A percentile compares a stretch with the other conserved stretches of the same genome.
These are phyloP conservation scores for Globisporangium splendens DNA, from an alignment of 352 stramenopile species.

Conservation along the genomic window DNA sequence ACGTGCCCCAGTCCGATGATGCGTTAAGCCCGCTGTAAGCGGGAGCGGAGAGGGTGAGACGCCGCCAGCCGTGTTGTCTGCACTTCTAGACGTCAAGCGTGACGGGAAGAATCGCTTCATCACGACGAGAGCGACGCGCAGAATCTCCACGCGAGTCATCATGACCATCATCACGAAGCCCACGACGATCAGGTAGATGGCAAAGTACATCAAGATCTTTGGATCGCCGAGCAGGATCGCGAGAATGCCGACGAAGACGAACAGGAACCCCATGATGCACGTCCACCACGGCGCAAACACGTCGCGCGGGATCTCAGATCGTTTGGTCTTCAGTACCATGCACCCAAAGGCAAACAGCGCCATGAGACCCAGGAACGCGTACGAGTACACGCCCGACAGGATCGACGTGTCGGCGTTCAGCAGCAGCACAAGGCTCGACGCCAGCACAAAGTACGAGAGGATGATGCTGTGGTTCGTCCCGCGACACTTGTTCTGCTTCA, in stretches of 20 bases:
- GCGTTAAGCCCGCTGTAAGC: background rate
- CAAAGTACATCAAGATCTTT: slow-evolving; percentile 45
- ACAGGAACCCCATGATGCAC: slow-evolving; percentile 34
- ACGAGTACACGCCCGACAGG: slow-evolving; percentile 82
- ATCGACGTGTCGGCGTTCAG: slow-evolving; percentile 72
- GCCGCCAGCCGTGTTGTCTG: background rate
- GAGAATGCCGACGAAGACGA: slow-evolving; percentile 48
- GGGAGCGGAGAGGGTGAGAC: background rate
- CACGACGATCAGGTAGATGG: slow-evolving; percentile 48
- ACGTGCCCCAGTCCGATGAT: slow-evolving; percentile 32
- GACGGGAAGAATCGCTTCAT: slow-evolving; percentile 35
- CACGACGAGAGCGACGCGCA: slow-evolving; percentile 31
- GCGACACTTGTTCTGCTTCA: slow-evolving; percentile 41
- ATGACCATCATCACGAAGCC: slow-evolving; percentile 40
- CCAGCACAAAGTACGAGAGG: slow-evolving; percentile 60
- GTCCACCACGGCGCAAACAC: slow-evolving; percentile 52
- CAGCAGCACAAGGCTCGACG: slow-evolving; percentile 58
- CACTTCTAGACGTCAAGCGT: slow-evolving; percentile 9
- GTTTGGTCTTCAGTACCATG: slow-evolving; percentile 86
- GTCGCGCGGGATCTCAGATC: slow-evolving; percentile 69
- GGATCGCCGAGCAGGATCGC: slow-evolving; percentile 47
- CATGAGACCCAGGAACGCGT: slow-evolving; percentile 83
- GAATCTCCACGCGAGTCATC: slow-evolving; percentile 44
- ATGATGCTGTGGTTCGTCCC: slow-evolving; percentile 67
- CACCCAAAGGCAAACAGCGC: slow-evolving; percentile 77